Base-by-base conservation (phyloP, 805 yeast species). In the Saccharomyces cerevisiae region DNA sequence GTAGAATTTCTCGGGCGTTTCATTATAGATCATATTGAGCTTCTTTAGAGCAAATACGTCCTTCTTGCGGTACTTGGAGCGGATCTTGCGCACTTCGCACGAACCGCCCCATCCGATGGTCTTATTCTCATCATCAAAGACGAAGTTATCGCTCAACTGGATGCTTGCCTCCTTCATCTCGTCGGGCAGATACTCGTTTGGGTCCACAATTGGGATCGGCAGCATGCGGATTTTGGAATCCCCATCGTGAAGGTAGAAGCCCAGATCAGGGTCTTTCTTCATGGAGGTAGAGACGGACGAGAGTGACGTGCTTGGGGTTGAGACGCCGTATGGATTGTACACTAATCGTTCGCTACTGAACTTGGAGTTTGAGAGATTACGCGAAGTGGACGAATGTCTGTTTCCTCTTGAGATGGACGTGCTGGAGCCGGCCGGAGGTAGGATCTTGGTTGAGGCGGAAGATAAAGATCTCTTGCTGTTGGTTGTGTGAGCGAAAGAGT, bases 81-180 rank as follows among this genome's bases (percentile, higher is more conserved):
- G 70, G 1, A 79, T 68, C 54, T 78, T 78, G 53, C 84, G 73
- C 22, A 87, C 90, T 50, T 79, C 79, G 4, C 89, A 79, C 2
- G 87, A 80, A 2, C 91, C 91, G 49, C 95, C 94, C 53, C 78
- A 79, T 2, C 91, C 94, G 51, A 87, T 67, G 49, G 76, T 79
- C 52, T 77, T 76, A 26, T 73, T 73, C 50, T 72, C 73, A 27
- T 72, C 71, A 2, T 76, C 73, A 21, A 78, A 59, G 46, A 76
- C 79, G 62, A 80, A 87, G 53, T 79, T 80, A 48, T 83, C 85
- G 30, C 76, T 73, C 55, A 87, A 68, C 47, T 76, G 75, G 2
- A 75, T 69, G 52, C 75, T 73, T 0, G 69, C 68, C 63, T 83
- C 81, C 51, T 79, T 73, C 57, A 80, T 71, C 3, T 75, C 78